Evolutionary conservation across 1,139 yeast genomes (phyloP), one percentile per base, ranked within the genome.

Genomic region (Hemisphaericaspora xylofermentans): DNA sequence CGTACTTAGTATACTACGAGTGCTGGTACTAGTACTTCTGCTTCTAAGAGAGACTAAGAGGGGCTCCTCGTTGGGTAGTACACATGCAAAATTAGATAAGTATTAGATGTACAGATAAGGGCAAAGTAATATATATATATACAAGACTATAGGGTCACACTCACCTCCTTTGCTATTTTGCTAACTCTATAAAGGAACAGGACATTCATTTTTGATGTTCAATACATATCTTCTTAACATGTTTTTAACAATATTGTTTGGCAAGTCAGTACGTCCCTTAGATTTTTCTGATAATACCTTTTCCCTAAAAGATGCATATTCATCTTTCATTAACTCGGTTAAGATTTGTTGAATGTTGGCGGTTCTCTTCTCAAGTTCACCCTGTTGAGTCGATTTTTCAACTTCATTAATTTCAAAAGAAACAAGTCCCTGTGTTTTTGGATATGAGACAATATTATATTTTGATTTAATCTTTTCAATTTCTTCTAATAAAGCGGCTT

Each of bases 401-500:
- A 52, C 54, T 37, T 57, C 51, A 43, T 57, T 60, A 35, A 71
- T 46, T 28, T 66, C 60, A 38, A 69, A 58, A 12, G 58, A 52
- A 39, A 72, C 52, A 17, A 69, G 56, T 8, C 75, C 74, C 44
- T 71, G 70, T 9, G 67, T 58, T 3, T 67, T 53, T 6, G 89
- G 87, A 82, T 88, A 83, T 43, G 80, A 67, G 36, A 68, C 63
- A 41, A 84, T 76, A 35, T 77, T 76, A 57, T 84, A 80, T 50
- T 71, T 72, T 35, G 54, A 52, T 50, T 73, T 73, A 48, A 84
- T 73, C 39, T 67, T 63, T 37, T 68, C 60, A 45, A 82, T 69
- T 48, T 78, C 77, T 24, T 57, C 57, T 18, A 70, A 53, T 40
- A 74, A 63, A 5, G 12, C 10, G 32, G 52, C 51, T 32, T 60